A percentile compares a stretch with the other conserved stretches of the same genome.
Conservation (phyloP, 176 grass and related monocot species). For the Metroxylon sagu region DNA sequence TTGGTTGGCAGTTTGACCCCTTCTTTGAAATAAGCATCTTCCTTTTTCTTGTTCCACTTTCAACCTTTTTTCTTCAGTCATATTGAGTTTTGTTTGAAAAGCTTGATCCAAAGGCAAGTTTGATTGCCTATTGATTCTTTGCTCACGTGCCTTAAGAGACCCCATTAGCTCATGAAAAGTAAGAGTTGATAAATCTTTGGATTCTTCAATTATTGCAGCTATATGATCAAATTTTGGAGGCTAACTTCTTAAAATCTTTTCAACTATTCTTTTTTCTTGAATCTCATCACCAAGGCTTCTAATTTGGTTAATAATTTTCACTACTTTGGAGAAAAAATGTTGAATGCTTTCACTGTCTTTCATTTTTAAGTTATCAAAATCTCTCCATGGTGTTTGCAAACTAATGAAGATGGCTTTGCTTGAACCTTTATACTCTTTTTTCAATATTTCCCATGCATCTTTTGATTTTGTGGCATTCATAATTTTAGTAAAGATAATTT, state of each 20-base stretch:
- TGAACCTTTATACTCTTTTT: neutral
- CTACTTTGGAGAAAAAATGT: neutral
- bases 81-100: no score
- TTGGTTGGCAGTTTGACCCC: neutral
- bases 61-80: no score
- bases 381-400: neutral
- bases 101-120: no score
- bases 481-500: neutral
- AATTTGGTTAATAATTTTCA: neutral
- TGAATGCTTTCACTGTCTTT: neutral
- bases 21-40: no score
- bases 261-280: neutral
- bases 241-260: neutral
- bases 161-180: no score
- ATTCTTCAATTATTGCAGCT: neutral
- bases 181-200: neutral
- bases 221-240: constrained; percentile 7
- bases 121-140: no score
- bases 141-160: no score
- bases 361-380: neutral
- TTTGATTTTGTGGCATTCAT: no score
- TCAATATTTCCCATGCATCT: neutral
- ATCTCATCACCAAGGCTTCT: neutral
- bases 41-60: no score
- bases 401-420: neutral